Base-by-base conservation (phyloP, 2,329 filamentous ascomycete species). In the Paracamarosporium sp. region DNA sequence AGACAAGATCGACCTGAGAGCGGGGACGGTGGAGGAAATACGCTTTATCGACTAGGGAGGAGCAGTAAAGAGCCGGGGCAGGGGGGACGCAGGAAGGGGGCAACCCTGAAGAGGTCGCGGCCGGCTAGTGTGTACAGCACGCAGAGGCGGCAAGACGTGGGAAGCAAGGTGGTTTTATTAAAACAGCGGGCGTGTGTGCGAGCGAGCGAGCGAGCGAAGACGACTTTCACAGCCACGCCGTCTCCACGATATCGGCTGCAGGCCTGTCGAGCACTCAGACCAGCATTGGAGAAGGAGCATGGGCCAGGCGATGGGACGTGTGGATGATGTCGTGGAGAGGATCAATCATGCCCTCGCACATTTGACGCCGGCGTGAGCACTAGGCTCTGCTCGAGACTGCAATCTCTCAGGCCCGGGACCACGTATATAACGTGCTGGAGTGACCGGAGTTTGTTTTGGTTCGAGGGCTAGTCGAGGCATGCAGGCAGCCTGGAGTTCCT, bases 11-110 rank as follows among this genome's bases (percentile, higher is more conserved):
- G 70, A 61, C 66, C 71, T 51, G 48, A 51, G 69, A 65, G 72
- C 67, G 70, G 71, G 71, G 66, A 67, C 61, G 65, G 66, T 41
- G 35, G 48, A 41, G 36, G 48, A 31, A 67, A 71, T 72, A 66
- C 71, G 64, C 66, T 68, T 69, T 70, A 69, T 66, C 66, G 69
- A 72, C 71, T 63, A 63, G 70, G 67, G 59, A 68, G 61, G 57
- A 60, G 59, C 60, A 66, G 59, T 67, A 71, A 66, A 71, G 68
- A 71, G 69, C 65, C 66, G 59, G 65, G 66, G 59, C 60, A 64
- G 64, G 63, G 64, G 62, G 60, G 58, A 44, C 57, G 63, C 55
- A 47, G 60, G 60, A 64, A 58, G 59, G 66, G 55, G 54, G 56
- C 51, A 56, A 61, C 58, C 66, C 62, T 55, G 44, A 48, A 51